These are phyloP conservation scores for Zygoascus meyerae DNA, from an alignment of 1,139 yeast species.

Conservation along the genomic window DNA sequence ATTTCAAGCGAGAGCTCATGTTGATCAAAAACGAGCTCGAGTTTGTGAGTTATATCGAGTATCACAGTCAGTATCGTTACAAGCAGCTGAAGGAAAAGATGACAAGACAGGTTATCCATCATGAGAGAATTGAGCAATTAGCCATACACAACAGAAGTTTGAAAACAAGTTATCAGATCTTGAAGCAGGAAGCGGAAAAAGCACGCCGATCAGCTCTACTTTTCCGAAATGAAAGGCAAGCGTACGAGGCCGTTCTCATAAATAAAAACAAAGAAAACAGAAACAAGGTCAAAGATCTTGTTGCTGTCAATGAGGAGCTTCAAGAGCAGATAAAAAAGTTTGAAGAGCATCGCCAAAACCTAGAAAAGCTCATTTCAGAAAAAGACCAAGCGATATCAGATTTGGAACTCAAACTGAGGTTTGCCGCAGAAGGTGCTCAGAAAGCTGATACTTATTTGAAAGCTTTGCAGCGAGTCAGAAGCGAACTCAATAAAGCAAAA, in stretches of 20 bases:
- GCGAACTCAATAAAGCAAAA: slow-evolving; percentile 18
- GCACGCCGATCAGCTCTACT: slow-evolving; percentile 28
- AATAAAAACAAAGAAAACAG: slow-evolving; percentile 32
- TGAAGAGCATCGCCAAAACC: neutral
- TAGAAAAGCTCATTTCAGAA: slow-evolving; percentile 11
- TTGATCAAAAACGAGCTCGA: slow-evolving; percentile 58
- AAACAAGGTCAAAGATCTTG: slow-evolving; percentile 28
- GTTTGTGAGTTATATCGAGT: slow-evolving; percentile 51
- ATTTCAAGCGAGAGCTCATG: slow-evolving; percentile 54
- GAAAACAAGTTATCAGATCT: slow-evolving; percentile 25
- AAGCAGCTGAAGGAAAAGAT: slow-evolving; percentile 37
- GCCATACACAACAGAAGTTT: slow-evolving; percentile 27
- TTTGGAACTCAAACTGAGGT: slow-evolving; percentile 23
- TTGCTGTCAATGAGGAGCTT: slow-evolving; percentile 20
- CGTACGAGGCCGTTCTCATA: slow-evolving; percentile 33
- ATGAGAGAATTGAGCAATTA: slow-evolving; percentile 28
- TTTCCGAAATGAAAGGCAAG: slow-evolving; percentile 31
- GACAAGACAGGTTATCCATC: slow-evolving; percentile 31
- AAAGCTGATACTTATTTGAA: slow-evolving; percentile 19
- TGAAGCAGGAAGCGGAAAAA: slow-evolving; percentile 29
- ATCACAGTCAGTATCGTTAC: slow-evolving; percentile 46
- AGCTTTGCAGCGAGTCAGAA: slow-evolving; percentile 21
- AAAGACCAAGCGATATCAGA: slow-evolving; percentile 21
- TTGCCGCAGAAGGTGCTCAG: slow-evolving; percentile 16
- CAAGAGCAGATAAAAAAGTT: slow-evolving; percentile 19